Evolutionary conservation across 169 alveolate genomes (phyloP).

Genomic region (Pseudocohnilembus persalinus): DNA sequence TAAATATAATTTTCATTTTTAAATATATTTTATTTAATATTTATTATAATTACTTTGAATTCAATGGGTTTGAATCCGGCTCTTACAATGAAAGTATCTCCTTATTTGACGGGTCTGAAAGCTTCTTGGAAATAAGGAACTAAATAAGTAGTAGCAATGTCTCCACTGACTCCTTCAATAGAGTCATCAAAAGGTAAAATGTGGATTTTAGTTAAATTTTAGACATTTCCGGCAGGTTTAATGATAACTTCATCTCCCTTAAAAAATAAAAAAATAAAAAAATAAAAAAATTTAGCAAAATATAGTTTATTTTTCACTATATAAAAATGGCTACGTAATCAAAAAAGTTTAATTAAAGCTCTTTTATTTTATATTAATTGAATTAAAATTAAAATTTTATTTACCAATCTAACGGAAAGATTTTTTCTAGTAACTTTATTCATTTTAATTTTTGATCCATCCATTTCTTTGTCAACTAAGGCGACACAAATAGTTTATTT

Average conservation of each 20-base stretch:
- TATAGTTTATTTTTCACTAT: not conserved
- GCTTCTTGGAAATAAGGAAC: conserved; percentile 99
- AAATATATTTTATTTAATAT: not conserved
- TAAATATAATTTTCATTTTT: too few relatives aligned
- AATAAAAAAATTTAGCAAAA: not conserved
- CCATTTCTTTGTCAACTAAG: conserved; percentile 95
- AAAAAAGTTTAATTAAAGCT: too few relatives aligned
- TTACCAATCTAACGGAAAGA: conserved; percentile 97
- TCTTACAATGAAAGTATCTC: conserved; percentile 98
- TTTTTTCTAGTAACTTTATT: conserved; percentile 98
- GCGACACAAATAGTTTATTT: conserved; percentile 98
- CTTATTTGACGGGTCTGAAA: conserved; percentile 99
- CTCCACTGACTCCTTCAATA: conserved; percentile 98
- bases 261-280: too few relatives aligned
- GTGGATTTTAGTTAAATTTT: conserved; percentile 98
- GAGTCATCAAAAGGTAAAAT: conserved; percentile 99
- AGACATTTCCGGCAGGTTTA: conserved; percentile 96
- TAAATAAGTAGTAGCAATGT: conserved; percentile 96
- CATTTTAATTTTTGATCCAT: conserved; percentile 96
- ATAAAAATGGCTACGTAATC: too few relatives aligned
- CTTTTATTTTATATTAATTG: too few relatives aligned
- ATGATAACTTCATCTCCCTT: conserved; percentile 92
- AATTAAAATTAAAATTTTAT: conserved; percentile 23
- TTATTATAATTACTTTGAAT: conserved; percentile 89
- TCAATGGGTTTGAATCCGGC: conserved; percentile 99